Conservation (phyloP, 108 stramenopile species). For the Fragilariopsis cylindrus region DNA sequence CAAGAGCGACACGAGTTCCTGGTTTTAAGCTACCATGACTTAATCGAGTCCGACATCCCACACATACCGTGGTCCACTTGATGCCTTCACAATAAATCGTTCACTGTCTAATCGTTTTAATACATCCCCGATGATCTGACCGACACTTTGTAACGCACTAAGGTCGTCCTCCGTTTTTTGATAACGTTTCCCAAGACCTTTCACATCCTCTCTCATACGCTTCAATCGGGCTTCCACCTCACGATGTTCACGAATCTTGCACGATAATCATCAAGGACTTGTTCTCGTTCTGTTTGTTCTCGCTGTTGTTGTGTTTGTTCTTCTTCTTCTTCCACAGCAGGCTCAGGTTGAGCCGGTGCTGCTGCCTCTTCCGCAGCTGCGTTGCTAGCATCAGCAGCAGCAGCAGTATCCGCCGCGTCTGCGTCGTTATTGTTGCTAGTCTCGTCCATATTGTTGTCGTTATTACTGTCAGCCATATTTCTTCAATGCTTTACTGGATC, state of each 20-base stretch:
- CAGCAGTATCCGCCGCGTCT: too few relatives aligned
- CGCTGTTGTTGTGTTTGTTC: slow-evolving; percentile 31
- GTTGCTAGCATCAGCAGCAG: too few relatives aligned
- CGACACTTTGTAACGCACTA: slow-evolving; percentile 91
- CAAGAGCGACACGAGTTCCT: slow-evolving; percentile 95
- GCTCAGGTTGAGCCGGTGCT: slow-evolving; percentile 2
- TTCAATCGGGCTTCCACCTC: slow-evolving; percentile 92
- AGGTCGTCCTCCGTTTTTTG: slow-evolving; percentile 98
- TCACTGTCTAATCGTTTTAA: slow-evolving; percentile 94
- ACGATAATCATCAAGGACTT: slow-evolving; percentile 90
- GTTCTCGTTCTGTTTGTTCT: slow-evolving; percentile 73
- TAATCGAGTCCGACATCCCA: slow-evolving; percentile 91
- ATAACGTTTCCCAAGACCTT: slow-evolving; percentile 84
- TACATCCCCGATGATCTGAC: slow-evolving; percentile 98
- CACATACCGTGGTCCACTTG: slow-evolving; percentile 96
- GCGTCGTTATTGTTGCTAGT: too few relatives aligned
- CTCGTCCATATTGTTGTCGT: too few relatives aligned
- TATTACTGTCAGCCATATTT: too few relatives aligned
- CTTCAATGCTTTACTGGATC: too few relatives aligned
- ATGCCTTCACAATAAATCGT: slow-evolving; percentile 98
- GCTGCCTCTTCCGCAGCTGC: slow-evolving; percentile 2
- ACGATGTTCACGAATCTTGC: slow-evolving; percentile 90
- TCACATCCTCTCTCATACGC: slow-evolving; percentile 87
- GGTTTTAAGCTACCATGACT: slow-evolving; percentile 92
- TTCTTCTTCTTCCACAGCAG: not conserved